Conservation (phyloP, 805 yeast genomes). For the Kuraishia borneana region DNA sequence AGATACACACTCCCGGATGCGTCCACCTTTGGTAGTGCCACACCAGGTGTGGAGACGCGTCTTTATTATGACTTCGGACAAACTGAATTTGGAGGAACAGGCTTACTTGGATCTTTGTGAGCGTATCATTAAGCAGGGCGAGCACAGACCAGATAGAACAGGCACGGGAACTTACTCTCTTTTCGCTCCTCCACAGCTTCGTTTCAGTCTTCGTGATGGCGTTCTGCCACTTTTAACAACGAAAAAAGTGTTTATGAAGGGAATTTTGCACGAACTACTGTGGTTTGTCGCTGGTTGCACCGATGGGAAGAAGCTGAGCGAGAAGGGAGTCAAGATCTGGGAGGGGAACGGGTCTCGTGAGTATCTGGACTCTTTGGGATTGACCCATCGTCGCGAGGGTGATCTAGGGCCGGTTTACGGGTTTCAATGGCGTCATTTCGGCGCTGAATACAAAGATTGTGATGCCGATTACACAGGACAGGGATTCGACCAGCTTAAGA, state of each 20-base stretch:
- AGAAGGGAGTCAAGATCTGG: conserved; percentile 93
- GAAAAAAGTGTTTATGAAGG: conserved; percentile 82
- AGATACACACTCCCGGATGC: neutral
- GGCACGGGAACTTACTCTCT: conserved; percentile 91
- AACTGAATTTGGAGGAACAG: conserved; percentile 53
- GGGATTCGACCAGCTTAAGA: conserved; percentile 84
- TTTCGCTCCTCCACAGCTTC: conserved; percentile 92
- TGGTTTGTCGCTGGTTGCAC: conserved; percentile 93
- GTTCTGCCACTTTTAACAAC: conserved; percentile 86
- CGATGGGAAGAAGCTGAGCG: conserved; percentile 68
- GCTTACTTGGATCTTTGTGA: conserved; percentile 79
- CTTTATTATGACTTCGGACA: conserved; percentile 1
- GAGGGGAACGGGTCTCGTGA: conserved; percentile 97
- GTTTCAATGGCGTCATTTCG: conserved; percentile 98
- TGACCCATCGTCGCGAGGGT: conserved; percentile 74
- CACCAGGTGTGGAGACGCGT: neutral
- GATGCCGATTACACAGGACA: conserved; percentile 78
- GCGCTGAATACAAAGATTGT: conserved; percentile 83
- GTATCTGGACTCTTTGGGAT: conserved; percentile 74
- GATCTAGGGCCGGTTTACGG: conserved; percentile 98
- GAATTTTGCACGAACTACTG: conserved; percentile 76
- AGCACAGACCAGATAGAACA: conserved; percentile 88
- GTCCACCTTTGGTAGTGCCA: neutral
- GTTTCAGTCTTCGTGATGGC: conserved; percentile 66
- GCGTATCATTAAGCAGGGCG: conserved; percentile 74